Base-by-base conservation (phyloP, 164 flowering plant genomes). In the Akebia trifoliata region DNA sequence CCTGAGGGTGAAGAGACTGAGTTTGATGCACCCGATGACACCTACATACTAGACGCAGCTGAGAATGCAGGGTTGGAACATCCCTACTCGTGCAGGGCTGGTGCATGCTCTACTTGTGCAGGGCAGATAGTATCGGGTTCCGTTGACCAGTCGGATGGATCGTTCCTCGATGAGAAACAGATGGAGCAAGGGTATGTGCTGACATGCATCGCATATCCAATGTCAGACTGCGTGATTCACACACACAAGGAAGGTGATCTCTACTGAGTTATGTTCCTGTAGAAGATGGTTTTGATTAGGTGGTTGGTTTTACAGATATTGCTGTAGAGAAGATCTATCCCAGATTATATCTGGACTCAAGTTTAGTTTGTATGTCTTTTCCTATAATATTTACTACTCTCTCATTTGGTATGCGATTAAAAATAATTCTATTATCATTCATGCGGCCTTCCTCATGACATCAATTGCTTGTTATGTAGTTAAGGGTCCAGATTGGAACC, bases 81-180 rank as follows among this genome's bases (percentile, higher is more conserved):
- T 48, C 95, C 95, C 0, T 87, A 87, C 64, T 83, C 86, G 0
- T 87, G 95, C 83, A 67, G 87, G 68, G 95, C 87, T 8, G 91
- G 91, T 8, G 85, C 95, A 1, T 87, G 95, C 73, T 85, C 86
- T 4, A 81, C 89, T 26, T 87, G 95, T 63, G 91, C 89, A 0
- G 95, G 95, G 50, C 62, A 77, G 65, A 40, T 83, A 28, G 77
- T 22, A 9, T 35, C 66, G 0, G 91, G 95, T 17, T 21, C 78
- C 0, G 87, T 87, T n/a, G 84, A 87, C 50, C 95, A 87, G 61
- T 75, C 85, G 0, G 95, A 84, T 39, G 89, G 89, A 36, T 82
- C 87, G 2, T 87, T 81, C 81, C 87, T 87, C 4, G 88, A 82
- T 24, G 87, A 84, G 0, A n/a, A 32, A 2, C 85, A 81, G 60